Base-by-base conservation (phyloP, 257 asterid species). In the Ilex asprella region DNA sequence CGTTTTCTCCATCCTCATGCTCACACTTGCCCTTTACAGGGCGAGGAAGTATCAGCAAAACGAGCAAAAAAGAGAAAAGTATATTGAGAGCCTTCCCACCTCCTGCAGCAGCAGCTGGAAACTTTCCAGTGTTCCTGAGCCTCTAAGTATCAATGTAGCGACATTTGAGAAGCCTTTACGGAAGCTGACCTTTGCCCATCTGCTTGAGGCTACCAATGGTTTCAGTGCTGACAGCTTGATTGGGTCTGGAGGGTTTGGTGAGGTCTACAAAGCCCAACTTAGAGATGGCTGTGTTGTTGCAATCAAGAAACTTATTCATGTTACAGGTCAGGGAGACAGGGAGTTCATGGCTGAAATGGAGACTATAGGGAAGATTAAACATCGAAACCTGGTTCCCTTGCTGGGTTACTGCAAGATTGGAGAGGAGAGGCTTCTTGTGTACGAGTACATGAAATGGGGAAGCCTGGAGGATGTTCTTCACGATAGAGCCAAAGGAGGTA, bases 271-370 rank as follows among this genome's bases (percentile, higher is more conserved):
- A 78, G 99, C 99, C 3, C 86, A 74, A 55, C 63, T 93, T 55
- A 69, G 65, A 21, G 99, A 93, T 10, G 97, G 96, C 0, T 80
- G 78, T 30, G 78, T 78, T 0, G 99, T 93, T 0, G 97, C 99
- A 3, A 93, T 93, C 47, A 93, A 93, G 87, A 93, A 93, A 67
- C 87, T 93, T 6, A 82, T 87, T 5, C 88, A 84, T 11, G 88
- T 87, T 3, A 93, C 97, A 0, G 84, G 89, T 39, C 99, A 93
- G 61, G 99, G 99, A 12, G 99, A 93, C 49, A 52, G 99, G 9
- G 99, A 93, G 46, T 93, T 93, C 68, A 87, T 87, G 94, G 99
- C 99, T 0, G 99, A 93, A 66, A 93, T 93, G 99, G 99, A 93
- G 63, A 93, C 99, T 0, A 89, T 92, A 2, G 99, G 99, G 31